These are phyloP conservation scores for Colletotrichum lindemuthianum DNA, from an alignment of 2,329 filamentous ascomycete species.

Conservation along the genomic window DNA sequence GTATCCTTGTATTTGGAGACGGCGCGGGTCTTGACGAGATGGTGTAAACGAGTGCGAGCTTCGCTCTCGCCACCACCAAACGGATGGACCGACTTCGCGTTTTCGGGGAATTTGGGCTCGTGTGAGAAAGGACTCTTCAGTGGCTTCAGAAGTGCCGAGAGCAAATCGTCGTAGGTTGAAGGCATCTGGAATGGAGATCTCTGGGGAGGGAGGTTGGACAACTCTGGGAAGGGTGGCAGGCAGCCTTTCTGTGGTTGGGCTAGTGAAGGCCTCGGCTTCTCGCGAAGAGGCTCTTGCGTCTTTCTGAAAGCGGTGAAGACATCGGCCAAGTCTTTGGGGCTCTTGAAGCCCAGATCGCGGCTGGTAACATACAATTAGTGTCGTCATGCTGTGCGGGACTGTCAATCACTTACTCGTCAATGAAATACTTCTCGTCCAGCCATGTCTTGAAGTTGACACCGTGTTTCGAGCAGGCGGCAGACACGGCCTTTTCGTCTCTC, in stretches of 20 bases:
- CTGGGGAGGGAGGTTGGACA: slow-evolving; percentile 65
- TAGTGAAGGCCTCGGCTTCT: slow-evolving; percentile 68
- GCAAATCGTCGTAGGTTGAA: slow-evolving; percentile 60
- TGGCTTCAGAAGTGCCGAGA: slow-evolving; percentile 66
- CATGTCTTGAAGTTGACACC: slow-evolving; percentile 72
- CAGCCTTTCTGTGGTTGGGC: slow-evolving; percentile 59
- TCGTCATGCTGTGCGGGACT: background rate
- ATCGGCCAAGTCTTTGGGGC: slow-evolving; percentile 72
- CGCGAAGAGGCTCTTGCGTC: slow-evolving; percentile 74
- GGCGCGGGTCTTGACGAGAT: slow-evolving; percentile 69
- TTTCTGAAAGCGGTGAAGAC: slow-evolving; percentile 82
- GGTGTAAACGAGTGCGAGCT: slow-evolving; percentile 66
- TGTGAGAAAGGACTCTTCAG: slow-evolving; percentile 61
- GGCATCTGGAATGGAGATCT: slow-evolving; percentile 72
- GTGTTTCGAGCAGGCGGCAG: slow-evolving; percentile 60
- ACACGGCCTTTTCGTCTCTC: slow-evolving; percentile 68
- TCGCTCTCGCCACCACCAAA: slow-evolving; percentile 74
- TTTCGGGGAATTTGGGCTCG: slow-evolving; percentile 63
- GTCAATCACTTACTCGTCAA: slow-evolving; percentile 74
- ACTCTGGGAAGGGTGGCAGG: slow-evolving; percentile 67
- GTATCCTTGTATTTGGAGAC: slow-evolving; percentile 75
- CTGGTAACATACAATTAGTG: slow-evolving; percentile 51
- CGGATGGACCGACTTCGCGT: slow-evolving; percentile 68
- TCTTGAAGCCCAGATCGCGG: slow-evolving; percentile 70
- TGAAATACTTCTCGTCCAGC: slow-evolving; percentile 80